Percentiles rank a stretch among this genome's conserved stretches.
Evolutionary conservation across 2,329 filamentous ascomycete genomes (phyloP).

Genomic region (Arthrobotrys sinensis): DNA sequence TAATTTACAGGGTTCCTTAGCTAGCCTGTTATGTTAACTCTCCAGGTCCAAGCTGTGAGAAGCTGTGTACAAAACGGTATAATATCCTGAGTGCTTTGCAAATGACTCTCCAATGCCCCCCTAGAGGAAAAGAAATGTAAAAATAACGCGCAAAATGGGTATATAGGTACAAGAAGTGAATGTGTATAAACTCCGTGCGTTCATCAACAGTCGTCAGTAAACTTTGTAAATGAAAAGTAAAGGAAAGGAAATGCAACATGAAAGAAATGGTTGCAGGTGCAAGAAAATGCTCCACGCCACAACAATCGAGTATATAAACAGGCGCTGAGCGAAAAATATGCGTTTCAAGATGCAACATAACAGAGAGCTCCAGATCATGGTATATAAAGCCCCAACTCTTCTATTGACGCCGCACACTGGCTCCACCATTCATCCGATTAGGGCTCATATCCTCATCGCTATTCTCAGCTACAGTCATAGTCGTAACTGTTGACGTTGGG

Average conservation of each 20-base stretch:
- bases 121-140: neutral
- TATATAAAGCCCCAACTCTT: neutral
- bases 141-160: conserved; percentile 33
- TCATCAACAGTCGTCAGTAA: too few relatives aligned
- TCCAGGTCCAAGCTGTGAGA: neutral
- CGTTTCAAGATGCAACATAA: conserved; percentile 23
- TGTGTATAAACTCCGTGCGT: neutral
- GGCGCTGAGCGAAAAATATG: neutral
- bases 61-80: neutral
- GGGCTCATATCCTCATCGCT: conserved; percentile 43
- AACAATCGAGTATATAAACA: neutral
- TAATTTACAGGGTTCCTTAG: neutral
- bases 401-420: conserved; percentile 5
- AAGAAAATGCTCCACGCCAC: neutral
- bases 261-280: neutral
- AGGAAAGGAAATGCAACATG: conserved; percentile 10
- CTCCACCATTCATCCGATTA: neutral
- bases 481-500: conserved; percentile 42
- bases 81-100: neutral
- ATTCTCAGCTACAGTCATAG: conserved; percentile 33
- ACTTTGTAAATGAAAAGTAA: neutral
- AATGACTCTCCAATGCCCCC: neutral
- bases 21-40: conserved; percentile 2
- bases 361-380: neutral
- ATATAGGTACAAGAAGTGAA: conserved; percentile 57